A percentile compares a stretch with the other conserved stretches of the same genome.
Conservation (phyloP, 306 rosid genomes). For the Spatholobus suberectus region DNA sequence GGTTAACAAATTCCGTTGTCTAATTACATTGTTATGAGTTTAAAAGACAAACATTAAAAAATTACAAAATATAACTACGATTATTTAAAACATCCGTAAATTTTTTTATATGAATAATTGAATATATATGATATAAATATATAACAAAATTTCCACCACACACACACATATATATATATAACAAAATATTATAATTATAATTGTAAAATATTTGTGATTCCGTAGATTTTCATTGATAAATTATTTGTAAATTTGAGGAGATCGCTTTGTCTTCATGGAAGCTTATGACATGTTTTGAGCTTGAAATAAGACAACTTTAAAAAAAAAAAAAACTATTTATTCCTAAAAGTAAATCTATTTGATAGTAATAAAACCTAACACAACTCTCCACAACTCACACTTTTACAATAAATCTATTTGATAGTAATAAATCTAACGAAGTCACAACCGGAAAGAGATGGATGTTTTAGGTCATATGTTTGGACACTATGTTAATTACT, state of each 20-base stretch:
- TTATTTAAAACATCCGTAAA: neutral
- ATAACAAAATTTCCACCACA: no score
- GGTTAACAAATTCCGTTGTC: no score
- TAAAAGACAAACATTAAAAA: neutral
- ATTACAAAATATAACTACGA: neutral
- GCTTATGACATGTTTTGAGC: neutral
- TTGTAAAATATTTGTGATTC: no score
- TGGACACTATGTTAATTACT: no score
- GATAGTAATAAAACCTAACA: neutral
- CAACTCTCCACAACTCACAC: neutral
- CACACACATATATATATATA: no score
- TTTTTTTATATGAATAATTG: no score
- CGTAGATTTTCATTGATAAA: neutral
- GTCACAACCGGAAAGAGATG: neutral
- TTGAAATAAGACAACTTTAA: neutral
- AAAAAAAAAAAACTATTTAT: neutral
- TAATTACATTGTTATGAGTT: neutral
- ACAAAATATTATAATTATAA: no score
- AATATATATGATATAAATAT: no score
- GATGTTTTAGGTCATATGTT: no score
- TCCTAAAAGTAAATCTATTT: neutral
- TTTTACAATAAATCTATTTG: neutral
- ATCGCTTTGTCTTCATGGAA: neutral
- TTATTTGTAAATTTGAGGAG: neutral
- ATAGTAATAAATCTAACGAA: no score